These are phyloP conservation scores for Neopestalotiopsis sp. DNA, from an alignment of 2,329 filamentous ascomycete species.

Conservation along the genomic window DNA sequence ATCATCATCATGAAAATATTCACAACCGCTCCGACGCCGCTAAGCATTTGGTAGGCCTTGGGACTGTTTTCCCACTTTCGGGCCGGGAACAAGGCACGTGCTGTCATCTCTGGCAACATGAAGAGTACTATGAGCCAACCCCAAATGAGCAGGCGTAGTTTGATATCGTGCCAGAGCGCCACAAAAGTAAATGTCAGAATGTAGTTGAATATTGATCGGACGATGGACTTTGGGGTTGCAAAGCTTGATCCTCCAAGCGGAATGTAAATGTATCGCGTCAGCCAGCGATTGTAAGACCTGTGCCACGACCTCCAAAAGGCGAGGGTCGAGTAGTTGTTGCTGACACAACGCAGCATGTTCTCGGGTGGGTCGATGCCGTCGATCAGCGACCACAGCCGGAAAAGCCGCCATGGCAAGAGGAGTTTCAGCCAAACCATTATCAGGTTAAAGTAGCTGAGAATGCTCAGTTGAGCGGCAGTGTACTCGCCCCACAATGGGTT, in stretches of 20 bases:
- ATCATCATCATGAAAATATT: constrained; percentile 96
- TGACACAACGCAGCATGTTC: constrained; percentile 98
- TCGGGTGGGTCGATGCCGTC: constrained; percentile 95
- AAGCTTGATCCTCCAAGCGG: constrained; percentile 78
- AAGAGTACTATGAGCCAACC: constrained; percentile 96
- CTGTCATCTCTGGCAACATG: constrained; percentile 86
- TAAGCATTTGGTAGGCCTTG: constrained; percentile 78
- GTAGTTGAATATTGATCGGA: constrained; percentile 74
- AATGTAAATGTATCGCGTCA: constrained; percentile 91
- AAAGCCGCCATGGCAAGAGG: constrained; percentile 95
- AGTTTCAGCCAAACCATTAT: constrained; percentile 98
- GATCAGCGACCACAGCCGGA: constrained; percentile 91
- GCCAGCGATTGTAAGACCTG: constrained; percentile 92
- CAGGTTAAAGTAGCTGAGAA: constrained; percentile 95
- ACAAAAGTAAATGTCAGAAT: constrained; percentile 94
- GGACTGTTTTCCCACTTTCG: constrained; percentile 73
- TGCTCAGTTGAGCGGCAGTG: constrained; percentile 83
- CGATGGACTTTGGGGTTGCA: constrained; percentile 49
- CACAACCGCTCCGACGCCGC: constrained; percentile 77
- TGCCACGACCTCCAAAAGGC: constrained; percentile 98
- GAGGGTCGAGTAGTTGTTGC: constrained; percentile 88
- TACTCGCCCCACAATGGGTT: constrained; percentile 82
- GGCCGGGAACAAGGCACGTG: constrained; percentile 73
- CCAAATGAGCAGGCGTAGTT: constrained; percentile 89
- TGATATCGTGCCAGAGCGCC: constrained; percentile 96